phyloP scores from a whole-genome alignment of 1,284 basidiomycete species.

The Macrocystidia cucumis region DNA sequence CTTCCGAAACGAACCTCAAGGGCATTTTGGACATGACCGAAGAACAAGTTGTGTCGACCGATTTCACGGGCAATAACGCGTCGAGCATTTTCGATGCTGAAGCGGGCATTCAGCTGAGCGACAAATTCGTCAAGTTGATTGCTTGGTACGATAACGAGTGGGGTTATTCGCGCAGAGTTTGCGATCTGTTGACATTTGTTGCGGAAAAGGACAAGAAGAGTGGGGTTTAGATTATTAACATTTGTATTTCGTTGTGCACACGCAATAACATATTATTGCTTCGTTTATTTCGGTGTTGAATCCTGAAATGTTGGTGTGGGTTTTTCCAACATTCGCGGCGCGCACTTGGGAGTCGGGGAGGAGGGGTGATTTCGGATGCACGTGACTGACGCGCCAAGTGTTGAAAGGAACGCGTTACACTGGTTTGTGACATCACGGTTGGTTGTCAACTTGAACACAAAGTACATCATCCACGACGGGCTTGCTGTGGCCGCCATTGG shows the following conservation, averaged over 20 bases:
- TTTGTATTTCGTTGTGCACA: too few species aligned
- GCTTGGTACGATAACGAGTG: constrained; percentile 97
- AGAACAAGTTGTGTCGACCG: constrained; percentile 90
- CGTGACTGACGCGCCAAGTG: neutral
- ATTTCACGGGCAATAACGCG: constrained; percentile 77
- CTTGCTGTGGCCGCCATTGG: too few species aligned
- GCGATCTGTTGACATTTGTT: constrained; percentile 82
- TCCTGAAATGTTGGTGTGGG: too few species aligned
- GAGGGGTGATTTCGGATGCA: neutral
- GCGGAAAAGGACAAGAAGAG: constrained; percentile 81
- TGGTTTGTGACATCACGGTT: neutral
- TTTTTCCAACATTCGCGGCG: too few species aligned
- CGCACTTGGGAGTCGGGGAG: too few species aligned
- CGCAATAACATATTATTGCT: too few species aligned
- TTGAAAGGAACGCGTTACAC: neutral
- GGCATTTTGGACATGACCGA: constrained; percentile 96
- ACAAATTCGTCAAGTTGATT: constrained; percentile 93
- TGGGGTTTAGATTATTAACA: too few species aligned
- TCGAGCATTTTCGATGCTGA: constrained; percentile 90
- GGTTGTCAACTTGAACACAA: neutral
- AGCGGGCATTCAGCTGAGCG: constrained; percentile 91
- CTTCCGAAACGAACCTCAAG: constrained; percentile 65
- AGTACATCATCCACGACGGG: too few species aligned
- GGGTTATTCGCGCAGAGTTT: constrained; percentile 94
- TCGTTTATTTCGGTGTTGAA: too few species aligned